These are phyloP conservation scores for Penicillium oxalicum DNA, from an alignment of 2,329 filamentous ascomycete species.

Conservation along the genomic window DNA sequence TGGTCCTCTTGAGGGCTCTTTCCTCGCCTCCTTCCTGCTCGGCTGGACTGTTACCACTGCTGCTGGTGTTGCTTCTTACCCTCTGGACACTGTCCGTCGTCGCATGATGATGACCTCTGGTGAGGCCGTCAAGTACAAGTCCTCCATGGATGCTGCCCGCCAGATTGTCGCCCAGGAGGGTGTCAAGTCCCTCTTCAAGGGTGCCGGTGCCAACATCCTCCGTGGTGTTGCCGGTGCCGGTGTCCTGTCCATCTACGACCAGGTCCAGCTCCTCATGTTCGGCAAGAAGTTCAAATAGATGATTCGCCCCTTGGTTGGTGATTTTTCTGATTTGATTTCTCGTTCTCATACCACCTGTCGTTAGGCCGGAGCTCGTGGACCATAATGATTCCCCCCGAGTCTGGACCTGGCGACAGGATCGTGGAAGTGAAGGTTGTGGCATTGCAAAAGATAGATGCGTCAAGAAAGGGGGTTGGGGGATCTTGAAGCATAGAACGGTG, in stretches of 20 bases:
- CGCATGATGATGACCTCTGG: slow-evolving; percentile 99
- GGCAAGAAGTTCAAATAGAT: slow-evolving; percentile 93
- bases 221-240: slow-evolving; percentile 99
- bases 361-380: slow-evolving; percentile 23
- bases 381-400: slow-evolving; percentile 13
- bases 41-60: slow-evolving; percentile 99
- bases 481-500: slow-evolving; percentile 42
- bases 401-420: slow-evolving; percentile 25
- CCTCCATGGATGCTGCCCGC: slow-evolving; percentile 86
- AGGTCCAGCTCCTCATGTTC: slow-evolving; percentile 98
- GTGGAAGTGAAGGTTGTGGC: slow-evolving; percentile 26
- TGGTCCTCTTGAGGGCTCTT: slow-evolving; percentile 91
- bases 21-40: slow-evolving; percentile 98
- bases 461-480: slow-evolving; percentile 33
- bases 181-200: slow-evolving; percentile 99
- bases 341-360: slow-evolving; percentile 15
- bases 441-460: slow-evolving; percentile 42
- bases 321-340: slow-evolving; percentile 1
- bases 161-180: slow-evolving; percentile 97
- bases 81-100: slow-evolving; percentile 99
- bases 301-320: slow-evolving; percentile 11
- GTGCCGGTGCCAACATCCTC: slow-evolving; percentile 99
- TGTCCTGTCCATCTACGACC: slow-evolving; percentile 99
- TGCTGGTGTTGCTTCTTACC: slow-evolving; percentile 99
- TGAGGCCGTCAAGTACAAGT: slow-evolving; percentile 99